phyloP scores from a whole-genome alignment of 352 stramenopile genomes.

The Globisporangium emineosum region DNA sequence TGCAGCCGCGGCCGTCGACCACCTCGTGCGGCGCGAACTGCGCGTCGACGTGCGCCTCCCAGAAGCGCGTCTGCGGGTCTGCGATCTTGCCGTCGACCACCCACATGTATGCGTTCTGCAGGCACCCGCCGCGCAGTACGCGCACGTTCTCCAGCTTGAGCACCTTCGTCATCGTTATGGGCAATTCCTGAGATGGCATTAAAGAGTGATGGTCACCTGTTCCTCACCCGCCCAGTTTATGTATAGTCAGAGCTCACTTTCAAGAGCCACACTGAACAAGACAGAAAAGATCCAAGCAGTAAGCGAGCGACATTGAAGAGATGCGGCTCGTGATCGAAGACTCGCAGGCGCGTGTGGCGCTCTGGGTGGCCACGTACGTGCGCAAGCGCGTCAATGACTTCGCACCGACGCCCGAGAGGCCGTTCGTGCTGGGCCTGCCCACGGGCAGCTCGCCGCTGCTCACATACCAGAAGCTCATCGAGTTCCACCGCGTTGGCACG shows the following conservation, averaged over 20 bases:
- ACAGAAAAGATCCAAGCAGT: neutral
- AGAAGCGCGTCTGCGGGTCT: constrained; percentile 59
- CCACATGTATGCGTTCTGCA: constrained; percentile 44
- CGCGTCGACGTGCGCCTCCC: constrained; percentile 21
- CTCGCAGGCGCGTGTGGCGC: constrained; percentile 50
- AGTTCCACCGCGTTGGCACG: constrained; percentile 43
- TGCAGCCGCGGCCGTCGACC: constrained; percentile 67
- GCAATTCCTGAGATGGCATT: too few species aligned
- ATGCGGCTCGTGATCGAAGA: constrained; percentile 89
- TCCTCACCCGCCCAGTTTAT: neutral
- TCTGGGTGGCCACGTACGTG: constrained; percentile 83
- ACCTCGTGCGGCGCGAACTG: constrained; percentile 41
- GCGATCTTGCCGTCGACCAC: constrained; percentile 49
- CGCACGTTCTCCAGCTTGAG: constrained; percentile 64
- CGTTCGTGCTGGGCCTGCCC: constrained; percentile 86
- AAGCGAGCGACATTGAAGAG: neutral
- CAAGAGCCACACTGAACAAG: neutral
- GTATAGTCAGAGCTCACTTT: neutral
- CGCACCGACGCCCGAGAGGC: constrained; percentile 53
- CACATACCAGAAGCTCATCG: constrained; percentile 80
- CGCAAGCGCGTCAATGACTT: constrained; percentile 79
- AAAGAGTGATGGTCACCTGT: too few species aligned
- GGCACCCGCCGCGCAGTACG: constrained; percentile 40
- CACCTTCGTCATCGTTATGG: too few species aligned
- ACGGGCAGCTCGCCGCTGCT: constrained; percentile 84